phyloP scores from a whole-genome alignment of 768 basidiomycete genomes.

The Amanita brunnescens region DNA sequence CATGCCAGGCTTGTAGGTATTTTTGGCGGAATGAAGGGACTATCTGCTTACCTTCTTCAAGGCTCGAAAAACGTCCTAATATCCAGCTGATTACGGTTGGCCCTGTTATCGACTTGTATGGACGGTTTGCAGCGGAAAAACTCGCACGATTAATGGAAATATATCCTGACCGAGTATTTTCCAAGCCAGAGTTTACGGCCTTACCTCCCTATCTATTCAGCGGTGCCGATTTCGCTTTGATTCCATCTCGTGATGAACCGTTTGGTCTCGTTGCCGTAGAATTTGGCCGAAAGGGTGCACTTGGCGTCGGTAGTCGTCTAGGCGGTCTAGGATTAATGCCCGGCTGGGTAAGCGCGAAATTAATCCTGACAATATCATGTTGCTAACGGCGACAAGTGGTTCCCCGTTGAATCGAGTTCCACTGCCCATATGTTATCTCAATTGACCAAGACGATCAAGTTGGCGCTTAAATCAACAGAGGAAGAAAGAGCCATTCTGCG shows the following conservation, averaged over 20 bases:
- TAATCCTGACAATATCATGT: background rate
- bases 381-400: conserved; percentile 54
- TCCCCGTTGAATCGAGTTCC: conserved; percentile 90
- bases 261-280: conserved; percentile 95
- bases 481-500: conserved; percentile 90
- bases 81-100: conserved; percentile 88
- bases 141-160: conserved; percentile 89
- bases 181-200: conserved; percentile 95
- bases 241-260: conserved; percentile 93
- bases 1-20: conserved; percentile 75
- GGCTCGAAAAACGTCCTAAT: conserved; percentile 75
- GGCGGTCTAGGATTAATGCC: conserved; percentile 97
- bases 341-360: conserved; percentile 74
- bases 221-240: conserved; percentile 92
- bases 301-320: conserved; percentile 89
- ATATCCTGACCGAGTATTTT: conserved; percentile 88
- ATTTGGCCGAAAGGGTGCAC: conserved; percentile 92
- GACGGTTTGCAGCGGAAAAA: conserved; percentile 93
- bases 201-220: conserved; percentile 90
- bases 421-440: conserved; percentile 94
- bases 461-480: conserved; percentile 84
- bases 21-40: background rate
- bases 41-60: conserved; percentile 17
- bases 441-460: conserved; percentile 87
- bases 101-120: conserved; percentile 92